phyloP scores from a whole-genome alignment of 345 rosid genomes.

The Stellera chamaejasme region DNA sequence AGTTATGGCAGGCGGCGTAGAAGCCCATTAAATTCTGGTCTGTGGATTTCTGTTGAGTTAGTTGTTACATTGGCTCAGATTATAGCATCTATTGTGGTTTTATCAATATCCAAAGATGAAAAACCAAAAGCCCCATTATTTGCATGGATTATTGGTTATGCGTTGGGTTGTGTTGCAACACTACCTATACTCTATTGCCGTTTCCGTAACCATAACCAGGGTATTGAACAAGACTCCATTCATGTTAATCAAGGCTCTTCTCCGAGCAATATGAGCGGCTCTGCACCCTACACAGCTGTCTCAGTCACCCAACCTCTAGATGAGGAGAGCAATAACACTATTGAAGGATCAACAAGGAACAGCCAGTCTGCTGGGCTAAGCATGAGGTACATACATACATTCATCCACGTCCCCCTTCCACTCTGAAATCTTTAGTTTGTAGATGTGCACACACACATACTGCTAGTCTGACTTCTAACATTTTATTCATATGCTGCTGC shows the following conservation, averaged over 20 bases:
- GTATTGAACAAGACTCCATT: slow-evolving; percentile 30
- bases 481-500: no score
- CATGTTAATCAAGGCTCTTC: slow-evolving; percentile 33
- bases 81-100: slow-evolving; percentile 66
- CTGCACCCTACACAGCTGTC: slow-evolving; percentile 54
- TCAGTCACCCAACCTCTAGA: slow-evolving; percentile 48
- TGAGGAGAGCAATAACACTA: slow-evolving; percentile 33
- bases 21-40: slow-evolving; percentile 76
- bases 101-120: slow-evolving; percentile 58
- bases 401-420: neutral
- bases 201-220: slow-evolving; percentile 39
- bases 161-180: slow-evolving; percentile 69
- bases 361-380: slow-evolving; percentile 28
- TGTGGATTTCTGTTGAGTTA: slow-evolving; percentile 81
- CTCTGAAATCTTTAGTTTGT: no score
- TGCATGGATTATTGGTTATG: slow-evolving; percentile 80
- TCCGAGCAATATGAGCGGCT: slow-evolving; percentile 29
- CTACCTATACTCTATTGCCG: slow-evolving; percentile 86
- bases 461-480: no score
- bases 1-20: slow-evolving; percentile 39
- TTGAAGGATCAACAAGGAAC: slow-evolving; percentile 21
- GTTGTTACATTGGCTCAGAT: slow-evolving; percentile 64
- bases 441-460: no score
- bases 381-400: slow-evolving; percentile 32
- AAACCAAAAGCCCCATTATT: slow-evolving; percentile 72